A percentile compares a stretch with the other conserved stretches of the same genome.
Conservation (phyloP, 192 early-diverging fungal genomes). For the Backusella tarrabulga region DNA sequence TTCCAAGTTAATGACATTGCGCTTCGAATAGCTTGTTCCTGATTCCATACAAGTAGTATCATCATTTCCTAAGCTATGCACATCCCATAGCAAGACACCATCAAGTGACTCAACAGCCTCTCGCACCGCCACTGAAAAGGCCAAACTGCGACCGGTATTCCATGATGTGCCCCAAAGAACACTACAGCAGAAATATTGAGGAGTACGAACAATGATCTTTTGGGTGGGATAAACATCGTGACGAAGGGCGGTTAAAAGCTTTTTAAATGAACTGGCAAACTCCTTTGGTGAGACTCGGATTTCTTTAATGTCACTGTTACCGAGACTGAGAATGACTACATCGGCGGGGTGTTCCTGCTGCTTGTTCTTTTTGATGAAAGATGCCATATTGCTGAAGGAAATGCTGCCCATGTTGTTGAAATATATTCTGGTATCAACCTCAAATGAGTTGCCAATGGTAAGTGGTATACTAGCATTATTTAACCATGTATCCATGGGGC, state of each 20-base stretch:
- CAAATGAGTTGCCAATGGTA: constrained; percentile 21
- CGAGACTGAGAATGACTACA: constrained; percentile 24
- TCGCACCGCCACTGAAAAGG: constrained; percentile 22
- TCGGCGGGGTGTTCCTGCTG: constrained; percentile 11
- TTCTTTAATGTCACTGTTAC: constrained; percentile 26
- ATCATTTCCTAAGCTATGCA: constrained; percentile 20
- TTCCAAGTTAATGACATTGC: constrained; percentile 30
- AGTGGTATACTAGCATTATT: constrained; percentile 19
- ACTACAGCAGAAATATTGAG: constrained; percentile 23
- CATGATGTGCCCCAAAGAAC: constrained; percentile 24
- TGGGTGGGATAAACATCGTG: constrained; percentile 21
- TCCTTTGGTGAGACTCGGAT: constrained; percentile 13
- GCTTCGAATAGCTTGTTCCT: constrained; percentile 19
- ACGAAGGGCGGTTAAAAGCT: constrained; percentile 1
- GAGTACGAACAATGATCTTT: constrained; percentile 28
- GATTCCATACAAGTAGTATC: constrained; percentile 18
- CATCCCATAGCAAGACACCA: constrained; percentile 28
- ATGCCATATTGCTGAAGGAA: not conserved
- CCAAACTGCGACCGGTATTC: constrained; percentile 26
- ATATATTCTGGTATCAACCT: constrained; percentile 21
- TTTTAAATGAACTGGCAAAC: constrained; percentile 11
- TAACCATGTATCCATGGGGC: constrained; percentile 12
- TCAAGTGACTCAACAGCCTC: constrained; percentile 8
- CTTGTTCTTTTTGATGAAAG: not conserved
- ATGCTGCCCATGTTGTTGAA: constrained; percentile 11